Conservation (phyloP, 768 basidiomycete species). For the Cystobasidiopsis lactophilus region DNA sequence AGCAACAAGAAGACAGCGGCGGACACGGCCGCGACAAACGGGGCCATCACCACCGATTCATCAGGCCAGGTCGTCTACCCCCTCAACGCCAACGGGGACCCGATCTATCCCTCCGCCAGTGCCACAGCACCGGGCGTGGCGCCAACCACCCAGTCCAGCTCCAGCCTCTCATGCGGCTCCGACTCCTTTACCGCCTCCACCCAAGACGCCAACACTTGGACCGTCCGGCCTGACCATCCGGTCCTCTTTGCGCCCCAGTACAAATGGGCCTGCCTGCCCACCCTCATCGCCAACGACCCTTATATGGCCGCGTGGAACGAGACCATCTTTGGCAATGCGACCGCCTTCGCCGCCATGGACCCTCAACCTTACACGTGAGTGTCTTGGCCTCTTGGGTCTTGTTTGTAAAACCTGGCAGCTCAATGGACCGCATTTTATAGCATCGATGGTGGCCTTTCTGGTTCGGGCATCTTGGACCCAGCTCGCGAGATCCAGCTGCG, state of each 20-base stretch:
- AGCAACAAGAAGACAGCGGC: conserved; percentile 8
- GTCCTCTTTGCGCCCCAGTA: conserved; percentile 74
- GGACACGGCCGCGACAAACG: conserved; percentile 27
- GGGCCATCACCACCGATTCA: conserved; percentile 56
- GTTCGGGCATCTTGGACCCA: conserved; percentile 73
- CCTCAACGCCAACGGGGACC: conserved; percentile 30
- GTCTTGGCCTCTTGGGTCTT: neutral
- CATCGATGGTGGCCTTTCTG: conserved; percentile 41
- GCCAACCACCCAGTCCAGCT: conserved; percentile 27
- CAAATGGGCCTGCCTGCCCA: conserved; percentile 67
- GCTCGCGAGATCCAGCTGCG: conserved; percentile 73
- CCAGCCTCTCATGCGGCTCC: conserved; percentile 45
- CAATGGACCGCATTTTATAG: conserved; percentile 29
- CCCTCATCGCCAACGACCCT: conserved; percentile 54
- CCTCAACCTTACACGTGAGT: conserved; percentile 29
- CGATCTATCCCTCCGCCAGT: conserved; percentile 39
- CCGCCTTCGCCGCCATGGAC: conserved; percentile 40
- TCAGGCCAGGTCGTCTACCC: conserved; percentile 64
- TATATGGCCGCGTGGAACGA: conserved; percentile 76
- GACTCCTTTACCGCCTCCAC: conserved; percentile 42
- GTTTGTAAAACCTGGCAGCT: too few species aligned
- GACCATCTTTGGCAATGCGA: conserved; percentile 74
- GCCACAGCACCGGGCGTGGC: conserved; percentile 28
- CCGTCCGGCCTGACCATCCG: conserved; percentile 55
- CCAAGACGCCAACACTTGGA: conserved; percentile 31